Base-by-base conservation (phyloP, 2,329 filamentous ascomycete species). In the Venturia effusa region DNA sequence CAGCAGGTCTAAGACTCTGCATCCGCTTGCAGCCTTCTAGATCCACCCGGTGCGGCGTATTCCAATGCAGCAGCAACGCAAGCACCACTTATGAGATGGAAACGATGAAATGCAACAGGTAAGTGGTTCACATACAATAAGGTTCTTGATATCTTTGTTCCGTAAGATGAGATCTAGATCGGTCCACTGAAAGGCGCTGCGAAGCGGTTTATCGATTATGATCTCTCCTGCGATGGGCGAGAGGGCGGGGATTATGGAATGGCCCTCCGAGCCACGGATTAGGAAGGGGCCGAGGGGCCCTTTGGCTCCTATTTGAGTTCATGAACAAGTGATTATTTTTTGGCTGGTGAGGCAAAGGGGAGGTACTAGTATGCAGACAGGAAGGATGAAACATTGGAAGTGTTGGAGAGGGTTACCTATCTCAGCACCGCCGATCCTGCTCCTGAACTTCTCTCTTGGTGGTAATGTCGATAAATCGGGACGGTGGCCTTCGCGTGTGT, bases 131-230 rank as follows among this genome's bases (percentile, higher is more conserved):
- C 60, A 51, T 32, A 62, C 60, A 15, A 84, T 74, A 62, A 84
- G 71, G 67, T 84, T 83, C 67, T 74, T 79, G 19, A 84, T 71
- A 0, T 80, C 79, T 63, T 77, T 80, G 59, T 78, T 77, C n/a
- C 77, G 75, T 32, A 84, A 72, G 61, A 80, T 68, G 0, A 79
- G 74, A 64, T 84, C 80, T 62, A 84, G 79, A 62, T 84, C 81
- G 0, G 82, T 84, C 67, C 83, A 74, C 80, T 81, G 85, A 68
- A 84, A 85, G 2, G 80, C 79, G 17, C 83, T 82, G 69, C 84
- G 84, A 11, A 82, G 82, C 1, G 81, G 80, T 71, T 84, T 84
- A 69, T 85, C 82, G 51, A 85, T 79, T 3, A 85, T 76, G 0
- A 79, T 72, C 70, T 85, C 83, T 19, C 77, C 78, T 1, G 80